These are phyloP conservation scores for Trypanosoma rangeli DNA, from an alignment of 208 protist species.

Conservation along the genomic window DNA sequence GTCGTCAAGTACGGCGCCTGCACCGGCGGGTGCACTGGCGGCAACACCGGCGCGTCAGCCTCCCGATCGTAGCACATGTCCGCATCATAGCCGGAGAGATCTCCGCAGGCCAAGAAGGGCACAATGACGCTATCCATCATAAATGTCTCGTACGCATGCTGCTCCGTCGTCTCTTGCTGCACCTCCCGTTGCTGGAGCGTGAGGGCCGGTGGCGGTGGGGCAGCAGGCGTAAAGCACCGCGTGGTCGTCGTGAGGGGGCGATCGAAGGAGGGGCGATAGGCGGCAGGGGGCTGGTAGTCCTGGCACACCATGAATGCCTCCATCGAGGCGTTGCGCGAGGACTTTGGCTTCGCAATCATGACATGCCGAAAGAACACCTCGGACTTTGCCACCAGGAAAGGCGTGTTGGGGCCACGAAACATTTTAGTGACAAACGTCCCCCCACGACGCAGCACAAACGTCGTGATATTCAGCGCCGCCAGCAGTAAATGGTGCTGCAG, in stretches of 20 bases:
- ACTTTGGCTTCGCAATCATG: slow-evolving; percentile 95
- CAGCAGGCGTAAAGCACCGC: slow-evolving; percentile 24
- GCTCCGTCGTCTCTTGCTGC: background rate
- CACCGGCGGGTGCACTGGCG: slow-evolving; percentile 69
- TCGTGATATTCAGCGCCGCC: slow-evolving; percentile 98
- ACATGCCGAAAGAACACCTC: slow-evolving; percentile 97
- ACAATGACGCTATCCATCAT: slow-evolving; percentile 63
- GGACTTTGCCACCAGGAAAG: slow-evolving; percentile 94
- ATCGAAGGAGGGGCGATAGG: slow-evolving; percentile 71
- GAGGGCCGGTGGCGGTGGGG: slow-evolving; percentile 6
- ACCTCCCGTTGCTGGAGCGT: background rate
- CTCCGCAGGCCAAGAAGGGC: slow-evolving; percentile 97
- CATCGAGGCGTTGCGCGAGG: slow-evolving; percentile 94
- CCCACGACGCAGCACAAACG: slow-evolving; percentile 90
- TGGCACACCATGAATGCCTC: slow-evolving; percentile 97
- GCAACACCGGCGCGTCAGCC: slow-evolving; percentile 34
- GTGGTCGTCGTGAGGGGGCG: slow-evolving; percentile 33
- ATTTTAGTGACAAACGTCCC: slow-evolving; percentile 98
- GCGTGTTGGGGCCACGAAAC: slow-evolving; percentile 96
- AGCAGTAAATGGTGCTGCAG: slow-evolving; percentile 98
- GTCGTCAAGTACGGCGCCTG: slow-evolving; percentile 69
- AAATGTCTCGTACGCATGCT: background rate
- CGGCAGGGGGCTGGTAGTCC: slow-evolving; percentile 84
- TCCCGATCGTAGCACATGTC: slow-evolving; percentile 87
- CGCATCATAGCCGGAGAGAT: slow-evolving; percentile 94